These are phyloP conservation scores for Salix viminalis DNA, from an alignment of 345 rosid genomes.

Conservation along the genomic window DNA sequence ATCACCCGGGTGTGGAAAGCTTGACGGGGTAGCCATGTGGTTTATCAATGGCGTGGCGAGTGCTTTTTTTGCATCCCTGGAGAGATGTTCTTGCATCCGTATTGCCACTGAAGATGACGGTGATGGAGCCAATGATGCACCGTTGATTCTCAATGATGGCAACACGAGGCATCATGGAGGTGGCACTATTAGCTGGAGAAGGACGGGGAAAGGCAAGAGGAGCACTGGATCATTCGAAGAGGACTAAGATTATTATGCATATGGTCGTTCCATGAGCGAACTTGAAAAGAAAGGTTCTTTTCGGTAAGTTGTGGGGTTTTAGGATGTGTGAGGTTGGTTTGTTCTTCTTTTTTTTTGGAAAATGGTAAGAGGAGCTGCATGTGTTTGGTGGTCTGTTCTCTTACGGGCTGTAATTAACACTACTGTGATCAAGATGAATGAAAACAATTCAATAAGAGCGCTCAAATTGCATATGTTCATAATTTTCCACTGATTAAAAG, in stretches of 20 bases:
- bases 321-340: background rate
- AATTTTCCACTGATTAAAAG: background rate
- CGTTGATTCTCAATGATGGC: conserved; percentile 47
- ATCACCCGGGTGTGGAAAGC: conserved; percentile 40
- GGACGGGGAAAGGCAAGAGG: conserved; percentile 33
- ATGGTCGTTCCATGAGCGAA: background rate
- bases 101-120: conserved; percentile 51
- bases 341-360: background rate
- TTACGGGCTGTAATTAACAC: background rate
- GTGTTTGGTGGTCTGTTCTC: background rate
- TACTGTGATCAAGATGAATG: background rate
- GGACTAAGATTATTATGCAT: background rate
- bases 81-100: conserved; percentile 59
- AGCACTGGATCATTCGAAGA: background rate
- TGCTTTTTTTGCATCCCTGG: conserved; percentile 59
- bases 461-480: background rate
- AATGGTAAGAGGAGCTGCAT: background rate
- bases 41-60: conserved; percentile 47
- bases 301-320: conserved; percentile 17
- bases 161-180: conserved; percentile 23
- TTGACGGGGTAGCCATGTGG: conserved; percentile 65
- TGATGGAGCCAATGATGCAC: conserved; percentile 48
- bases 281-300: background rate
- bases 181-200: conserved; percentile 27
- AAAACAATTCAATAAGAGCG: conserved; percentile 8